phyloP scores from a whole-genome alignment of 2,329 filamentous ascomycete species.

The Arthrobotrys iridis region DNA sequence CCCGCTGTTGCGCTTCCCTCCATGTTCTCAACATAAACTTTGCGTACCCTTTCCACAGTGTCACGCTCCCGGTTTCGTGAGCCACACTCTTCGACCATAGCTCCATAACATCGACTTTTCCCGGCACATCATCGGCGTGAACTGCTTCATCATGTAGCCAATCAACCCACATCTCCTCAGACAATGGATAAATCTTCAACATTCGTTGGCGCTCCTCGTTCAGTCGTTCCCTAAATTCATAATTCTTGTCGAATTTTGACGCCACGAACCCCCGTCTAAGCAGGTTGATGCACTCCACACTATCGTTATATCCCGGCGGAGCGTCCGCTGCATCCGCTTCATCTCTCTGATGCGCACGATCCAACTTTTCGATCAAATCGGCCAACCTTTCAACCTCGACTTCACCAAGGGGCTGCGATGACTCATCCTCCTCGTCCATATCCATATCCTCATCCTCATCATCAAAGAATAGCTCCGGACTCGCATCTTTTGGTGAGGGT shows the following conservation, averaged over 20 bases:
- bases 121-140: slow-evolving; percentile 71
- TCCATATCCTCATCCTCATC: slow-evolving; percentile 51
- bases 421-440: slow-evolving; percentile 43
- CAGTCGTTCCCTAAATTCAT: slow-evolving; percentile 54
- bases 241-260: slow-evolving; percentile 35
- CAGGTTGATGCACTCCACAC: slow-evolving; percentile 38
- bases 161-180: slow-evolving; percentile 78
- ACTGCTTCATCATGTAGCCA: slow-evolving; percentile 77
- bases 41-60: slow-evolving; percentile 80
- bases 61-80: slow-evolving; percentile 77
- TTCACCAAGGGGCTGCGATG: slow-evolving; percentile 26
- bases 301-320: slow-evolving; percentile 43
- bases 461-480: slow-evolving; percentile 43
- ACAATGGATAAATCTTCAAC: slow-evolving; percentile 56
- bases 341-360: slow-evolving; percentile 40
- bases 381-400: slow-evolving; percentile 39
- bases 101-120: slow-evolving; percentile 76
- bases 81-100: slow-evolving; percentile 75
- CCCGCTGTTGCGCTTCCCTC: slow-evolving; percentile 67
- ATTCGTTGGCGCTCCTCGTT: slow-evolving; percentile 56
- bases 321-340: slow-evolving; percentile 39
- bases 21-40: slow-evolving; percentile 80
- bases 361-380: slow-evolving; percentile 44
- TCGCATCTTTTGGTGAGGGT: slow-evolving; percentile 40
- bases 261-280: slow-evolving; percentile 50